Percentiles rank a stretch among this genome's conserved stretches.
Conservation (phyloP, 2,329 filamentous ascomycete genomes). For the Arthrobotrys entomopaga region DNA sequence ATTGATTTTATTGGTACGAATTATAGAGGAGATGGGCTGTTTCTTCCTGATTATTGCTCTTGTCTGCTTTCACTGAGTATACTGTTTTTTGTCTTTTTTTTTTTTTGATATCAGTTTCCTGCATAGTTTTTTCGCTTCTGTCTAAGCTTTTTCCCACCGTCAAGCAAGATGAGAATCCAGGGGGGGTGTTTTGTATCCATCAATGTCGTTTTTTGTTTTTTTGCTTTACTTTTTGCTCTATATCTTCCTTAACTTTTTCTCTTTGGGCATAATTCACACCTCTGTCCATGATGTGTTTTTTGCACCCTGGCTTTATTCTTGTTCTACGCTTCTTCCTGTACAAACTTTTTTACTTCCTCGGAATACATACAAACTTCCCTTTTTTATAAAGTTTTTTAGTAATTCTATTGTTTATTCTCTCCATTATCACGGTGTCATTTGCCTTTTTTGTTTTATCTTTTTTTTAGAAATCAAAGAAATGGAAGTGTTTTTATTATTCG, state of each 20-base stretch:
- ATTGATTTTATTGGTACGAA: conserved; percentile 29
- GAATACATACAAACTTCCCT: conserved; percentile 42
- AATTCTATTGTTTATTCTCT: conserved; percentile 31
- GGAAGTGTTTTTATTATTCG: background rate
- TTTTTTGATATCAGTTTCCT: conserved; percentile 12
- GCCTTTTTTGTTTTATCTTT: conserved; percentile 5
- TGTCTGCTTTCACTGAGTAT: too few relatives aligned
- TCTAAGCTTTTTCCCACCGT: conserved; percentile 3
- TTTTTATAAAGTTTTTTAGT: conserved; percentile 42
- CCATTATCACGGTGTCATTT: conserved; percentile 24
- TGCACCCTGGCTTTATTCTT: background rate
- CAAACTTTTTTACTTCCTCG: conserved; percentile 30
- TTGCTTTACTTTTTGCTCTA: background rate
- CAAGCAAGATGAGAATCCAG: background rate
- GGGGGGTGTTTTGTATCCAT: conserved; percentile 8
- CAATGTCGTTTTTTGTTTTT: conserved; percentile 11
- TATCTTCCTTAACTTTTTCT: background rate
- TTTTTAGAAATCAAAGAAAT: conserved; percentile 10
- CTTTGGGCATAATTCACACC: background rate
- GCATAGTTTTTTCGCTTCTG: conserved; percentile 13
- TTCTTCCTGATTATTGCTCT: conserved; percentile 13
- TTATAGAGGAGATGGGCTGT: conserved; percentile 52
- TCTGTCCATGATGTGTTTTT: background rate
- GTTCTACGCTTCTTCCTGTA: conserved; percentile 31
- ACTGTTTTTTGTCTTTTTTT: background rate